phyloP scores from a whole-genome alignment of 371 early-diverging fungal genomes.

The Cokeromyces recurvatus region DNA sequence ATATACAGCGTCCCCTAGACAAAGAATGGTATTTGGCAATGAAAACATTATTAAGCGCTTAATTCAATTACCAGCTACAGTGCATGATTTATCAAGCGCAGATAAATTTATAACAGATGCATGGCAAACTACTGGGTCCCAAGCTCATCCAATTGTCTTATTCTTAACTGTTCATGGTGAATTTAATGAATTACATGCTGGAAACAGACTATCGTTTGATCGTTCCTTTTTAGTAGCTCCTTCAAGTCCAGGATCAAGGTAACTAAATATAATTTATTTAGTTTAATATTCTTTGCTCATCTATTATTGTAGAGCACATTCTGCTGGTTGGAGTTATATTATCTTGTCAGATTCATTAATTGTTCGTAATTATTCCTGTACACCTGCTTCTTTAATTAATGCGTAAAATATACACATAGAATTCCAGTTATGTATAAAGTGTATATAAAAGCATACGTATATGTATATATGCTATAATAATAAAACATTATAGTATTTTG shows the following conservation, averaged over 20 bases:
- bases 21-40: conserved; percentile 11
- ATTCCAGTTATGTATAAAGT: too few relatives aligned
- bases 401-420: not conserved
- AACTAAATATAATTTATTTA: conserved; percentile 1
- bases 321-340: conserved; percentile 47
- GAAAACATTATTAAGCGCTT: conserved; percentile 36
- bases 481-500: too few relatives aligned
- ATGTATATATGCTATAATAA: too few relatives aligned
- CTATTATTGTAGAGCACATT: conserved; percentile 30
- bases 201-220: conserved; percentile 40
- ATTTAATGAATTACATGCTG: conserved; percentile 41
- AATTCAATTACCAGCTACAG: conserved; percentile 43
- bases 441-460: too few relatives aligned
- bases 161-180: conserved; percentile 50
- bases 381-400: conserved; percentile 12
- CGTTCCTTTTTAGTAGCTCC: conserved; percentile 55
- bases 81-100: conserved; percentile 37
- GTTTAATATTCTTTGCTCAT: not conserved
- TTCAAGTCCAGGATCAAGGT: conserved; percentile 47
- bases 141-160: conserved; percentile 30
- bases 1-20: conserved; percentile 1
- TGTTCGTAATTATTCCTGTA: conserved; percentile 25
- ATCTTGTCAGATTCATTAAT: conserved; percentile 49
- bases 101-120: conserved; percentile 51
- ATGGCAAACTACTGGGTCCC: conserved; percentile 41